Evolutionary conservation across 805 yeast genomes (phyloP), one percentile per base, ranked within the genome.

Genomic region (Ogataea saltuana): DNA sequence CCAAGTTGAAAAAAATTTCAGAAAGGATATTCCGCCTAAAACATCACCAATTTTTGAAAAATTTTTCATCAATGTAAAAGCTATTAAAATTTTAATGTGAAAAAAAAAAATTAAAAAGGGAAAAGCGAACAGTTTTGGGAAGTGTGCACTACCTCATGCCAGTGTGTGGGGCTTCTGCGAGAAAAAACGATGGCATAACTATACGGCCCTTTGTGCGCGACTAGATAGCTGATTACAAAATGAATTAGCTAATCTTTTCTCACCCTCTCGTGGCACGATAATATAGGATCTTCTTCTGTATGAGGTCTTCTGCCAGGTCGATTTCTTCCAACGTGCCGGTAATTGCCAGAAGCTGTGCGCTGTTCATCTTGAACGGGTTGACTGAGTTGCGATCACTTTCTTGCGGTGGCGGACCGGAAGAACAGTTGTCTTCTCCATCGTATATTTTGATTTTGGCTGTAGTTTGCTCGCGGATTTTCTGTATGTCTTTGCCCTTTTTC

Each of bases 401-500:
- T 4, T n/a, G n/a, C n/a, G 19, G 5, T 3, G 29, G 23, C 21
- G n/a, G 20, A 7, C 4, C 19, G 4, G 12, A 10, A 3, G 29
- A 2, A 19, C 13, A 4, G 35, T 1, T 59, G 56, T 33, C 53
- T 42, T 30, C 38, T 30, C 31, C 32, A n/a, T 52, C 72, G 10
- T 70, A 49, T 4, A 75, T 65, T 39, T 70, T 69, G 28, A 76
- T 64, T 8, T 48, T 55, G 4, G 78, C 75, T 0, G 58, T 48
- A 1, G 74, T 61, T 18, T 40, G 37, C 4, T 55, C 53, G 23
- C 78, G 47, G 8, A 75, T 55, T 4, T 39, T 38, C 28, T 60
- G 63, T 11, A 76, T 72, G 31, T 65, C 58, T 15, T 48, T 27
- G 1, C 80, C 80, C n/a, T 56, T 54, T 18, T 54, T 61, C 0